Conservation (phyloP, 352 stramenopile genomes). For the Pythium rishiriense region DNA sequence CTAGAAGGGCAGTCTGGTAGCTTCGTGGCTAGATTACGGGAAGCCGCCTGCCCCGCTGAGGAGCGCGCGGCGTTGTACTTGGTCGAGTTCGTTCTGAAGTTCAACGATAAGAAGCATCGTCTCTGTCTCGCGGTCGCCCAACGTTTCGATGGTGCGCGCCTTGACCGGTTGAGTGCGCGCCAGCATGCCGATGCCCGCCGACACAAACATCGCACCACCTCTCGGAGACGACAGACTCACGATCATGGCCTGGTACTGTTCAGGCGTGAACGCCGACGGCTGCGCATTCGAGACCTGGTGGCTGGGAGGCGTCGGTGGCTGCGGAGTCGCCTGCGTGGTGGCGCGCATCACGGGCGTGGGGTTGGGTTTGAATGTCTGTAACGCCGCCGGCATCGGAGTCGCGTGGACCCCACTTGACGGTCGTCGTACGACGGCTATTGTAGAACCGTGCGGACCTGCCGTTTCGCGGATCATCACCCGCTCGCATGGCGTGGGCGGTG, state of each 20-base stretch:
- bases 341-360: no score
- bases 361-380: no score
- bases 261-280: not conserved
- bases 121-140: not conserved
- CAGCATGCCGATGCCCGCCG: constrained; percentile 5
- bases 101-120: not conserved
- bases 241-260: constrained; percentile 16
- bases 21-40: no score
- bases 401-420: not conserved
- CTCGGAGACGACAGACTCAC: not conserved
- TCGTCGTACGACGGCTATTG: not conserved
- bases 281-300: no score
- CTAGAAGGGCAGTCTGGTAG: no score
- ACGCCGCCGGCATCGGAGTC: not conserved
- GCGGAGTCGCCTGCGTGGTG: no score
- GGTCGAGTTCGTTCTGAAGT: not conserved
- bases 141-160: not conserved
- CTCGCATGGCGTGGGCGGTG: not conserved
- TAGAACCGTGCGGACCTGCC: constrained; percentile 1
- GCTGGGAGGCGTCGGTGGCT: no score
- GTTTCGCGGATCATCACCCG: constrained; percentile 7
- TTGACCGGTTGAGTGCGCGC: constrained; percentile 1
- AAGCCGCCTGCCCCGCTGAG: no score
- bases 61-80: no score
- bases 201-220: not conserved